A percentile compares a stretch with the other conserved stretches of the same genome.
phyloP scores from a whole-genome alignment of 78 protist species.

The Mantamonas sphyraenae region DNA sequence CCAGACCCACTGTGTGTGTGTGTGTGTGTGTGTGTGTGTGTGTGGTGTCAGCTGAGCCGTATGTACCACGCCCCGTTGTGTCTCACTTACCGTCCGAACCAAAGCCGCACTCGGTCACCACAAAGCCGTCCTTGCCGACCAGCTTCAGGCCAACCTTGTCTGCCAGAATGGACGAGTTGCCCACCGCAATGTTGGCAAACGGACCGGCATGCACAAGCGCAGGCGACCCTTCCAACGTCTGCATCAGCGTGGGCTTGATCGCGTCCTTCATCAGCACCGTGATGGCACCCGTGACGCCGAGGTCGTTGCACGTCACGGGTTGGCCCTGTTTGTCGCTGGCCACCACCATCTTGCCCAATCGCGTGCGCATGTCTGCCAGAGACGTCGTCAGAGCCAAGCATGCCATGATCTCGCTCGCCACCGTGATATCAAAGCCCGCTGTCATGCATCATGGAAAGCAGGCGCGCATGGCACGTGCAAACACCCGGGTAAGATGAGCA shows the following conservation, averaged over 20 bases:
- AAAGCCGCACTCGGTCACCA: conserved; percentile 93
- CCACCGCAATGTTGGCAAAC: conserved; percentile 97
- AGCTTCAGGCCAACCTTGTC: conserved; percentile 85
- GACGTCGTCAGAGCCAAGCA: conserved; percentile 74
- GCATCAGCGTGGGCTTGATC: conserved; percentile 95
- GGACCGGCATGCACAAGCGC: conserved; percentile 97
- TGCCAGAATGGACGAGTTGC: conserved; percentile 88
- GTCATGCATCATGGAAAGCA: too few species aligned
- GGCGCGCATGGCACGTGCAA: too few species aligned
- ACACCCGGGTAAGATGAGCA: too few species aligned
- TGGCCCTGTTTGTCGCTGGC: not conserved
- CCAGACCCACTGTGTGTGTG: conserved; percentile 79
- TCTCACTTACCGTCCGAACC: conserved; percentile 64
- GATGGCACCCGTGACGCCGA: conserved; percentile 92
- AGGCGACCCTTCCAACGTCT: conserved; percentile 62
- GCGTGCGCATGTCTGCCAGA: conserved; percentile 70
- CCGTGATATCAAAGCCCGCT: conserved; percentile 91
- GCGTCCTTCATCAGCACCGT: conserved; percentile 86
- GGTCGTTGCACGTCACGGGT: conserved; percentile 30
- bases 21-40: too few species aligned
- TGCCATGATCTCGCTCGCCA: conserved; percentile 97
- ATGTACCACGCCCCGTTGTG: not conserved
- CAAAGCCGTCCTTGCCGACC: conserved; percentile 87
- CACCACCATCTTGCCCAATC: conserved; percentile 35
- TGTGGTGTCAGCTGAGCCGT: too few species aligned